These are phyloP conservation scores for Rhizopogon roseolus DNA, from an alignment of 768 basidiomycete species.

Conservation along the genomic window DNA sequence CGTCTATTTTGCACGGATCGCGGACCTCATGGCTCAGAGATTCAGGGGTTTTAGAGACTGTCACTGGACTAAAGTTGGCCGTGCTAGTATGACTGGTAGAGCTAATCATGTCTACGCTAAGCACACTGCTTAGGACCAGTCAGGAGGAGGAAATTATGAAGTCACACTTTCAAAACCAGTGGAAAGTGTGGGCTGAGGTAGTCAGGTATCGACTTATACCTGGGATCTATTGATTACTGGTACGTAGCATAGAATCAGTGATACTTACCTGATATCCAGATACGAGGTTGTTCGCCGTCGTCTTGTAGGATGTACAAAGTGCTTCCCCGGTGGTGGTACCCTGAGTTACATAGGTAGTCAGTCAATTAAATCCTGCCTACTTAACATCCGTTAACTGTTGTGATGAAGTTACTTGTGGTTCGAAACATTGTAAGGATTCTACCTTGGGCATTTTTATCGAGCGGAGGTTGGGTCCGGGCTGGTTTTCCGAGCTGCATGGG, in stretches of 20 bases:
- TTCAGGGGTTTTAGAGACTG: constrained; percentile 5
- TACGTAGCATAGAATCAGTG: no score
- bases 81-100: neutral
- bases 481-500: no score
- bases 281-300: no score
- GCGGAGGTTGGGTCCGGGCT: neutral
- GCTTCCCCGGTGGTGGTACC: no score
- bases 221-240: constrained; percentile 21
- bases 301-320: no score
- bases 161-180: constrained; percentile 26
- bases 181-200: constrained; percentile 25
- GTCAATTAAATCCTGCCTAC: no score
- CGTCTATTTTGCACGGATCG: constrained; percentile 1
- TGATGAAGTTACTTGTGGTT: no score
- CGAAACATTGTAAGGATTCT: no score
- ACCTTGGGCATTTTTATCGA: no score
- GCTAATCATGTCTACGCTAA: neutral
- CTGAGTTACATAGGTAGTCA: no score
- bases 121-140: neutral
- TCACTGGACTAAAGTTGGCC: constrained; percentile 1
- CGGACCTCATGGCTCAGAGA: constrained; percentile 10
- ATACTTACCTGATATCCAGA: no score
- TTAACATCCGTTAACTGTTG: no score
- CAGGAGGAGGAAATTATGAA: constrained; percentile 28
- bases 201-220: constrained; percentile 30